A percentile compares a stretch with the other conserved stretches of the same genome.
Conservation (phyloP, 2,329 filamentous ascomycete species). For the Pseudogymnoascus sp. region DNA sequence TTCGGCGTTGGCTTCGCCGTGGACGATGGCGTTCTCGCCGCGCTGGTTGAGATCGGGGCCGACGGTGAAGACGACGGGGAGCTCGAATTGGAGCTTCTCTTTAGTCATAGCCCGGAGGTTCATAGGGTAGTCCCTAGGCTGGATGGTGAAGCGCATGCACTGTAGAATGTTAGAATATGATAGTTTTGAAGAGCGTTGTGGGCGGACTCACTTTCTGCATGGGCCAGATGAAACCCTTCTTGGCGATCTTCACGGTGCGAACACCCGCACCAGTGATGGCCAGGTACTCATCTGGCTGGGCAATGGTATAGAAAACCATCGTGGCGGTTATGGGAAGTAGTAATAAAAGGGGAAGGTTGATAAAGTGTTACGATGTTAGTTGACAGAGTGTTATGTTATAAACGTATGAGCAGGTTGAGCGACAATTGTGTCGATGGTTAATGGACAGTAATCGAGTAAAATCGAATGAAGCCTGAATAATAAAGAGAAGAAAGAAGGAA, state of each 20-base stretch:
- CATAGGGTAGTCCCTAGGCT: constrained; percentile 75
- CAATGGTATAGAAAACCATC: constrained; percentile 55
- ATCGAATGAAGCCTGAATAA: not conserved
- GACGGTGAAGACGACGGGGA: constrained; percentile 80
- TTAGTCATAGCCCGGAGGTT: constrained; percentile 80
- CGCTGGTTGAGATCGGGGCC: constrained; percentile 64
- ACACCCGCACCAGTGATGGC: constrained; percentile 76
- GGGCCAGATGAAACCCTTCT: constrained; percentile 64
- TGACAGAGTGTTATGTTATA: not conserved
- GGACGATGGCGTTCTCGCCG: constrained; percentile 34
- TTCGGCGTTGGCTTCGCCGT: constrained; percentile 17
- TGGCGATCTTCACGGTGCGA: constrained; percentile 65
- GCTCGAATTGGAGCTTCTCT: constrained; percentile 75
- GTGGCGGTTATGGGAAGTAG: constrained; percentile 18
- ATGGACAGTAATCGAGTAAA: not conserved
- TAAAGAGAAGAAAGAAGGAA: not conserved
- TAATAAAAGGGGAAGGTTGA: not conserved
- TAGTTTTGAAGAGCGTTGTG: not conserved
- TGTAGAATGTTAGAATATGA: constrained; percentile 16
- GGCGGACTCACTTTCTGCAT: constrained; percentile 51
- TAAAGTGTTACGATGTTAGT: not conserved
- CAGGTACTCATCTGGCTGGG: constrained; percentile 74
- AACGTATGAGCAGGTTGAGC: not conserved
- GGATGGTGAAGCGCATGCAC: constrained; percentile 44
- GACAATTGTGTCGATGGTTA: not conserved